Conservation (phyloP, 1,284 basidiomycete genomes). For the Boletus sp. region DNA sequence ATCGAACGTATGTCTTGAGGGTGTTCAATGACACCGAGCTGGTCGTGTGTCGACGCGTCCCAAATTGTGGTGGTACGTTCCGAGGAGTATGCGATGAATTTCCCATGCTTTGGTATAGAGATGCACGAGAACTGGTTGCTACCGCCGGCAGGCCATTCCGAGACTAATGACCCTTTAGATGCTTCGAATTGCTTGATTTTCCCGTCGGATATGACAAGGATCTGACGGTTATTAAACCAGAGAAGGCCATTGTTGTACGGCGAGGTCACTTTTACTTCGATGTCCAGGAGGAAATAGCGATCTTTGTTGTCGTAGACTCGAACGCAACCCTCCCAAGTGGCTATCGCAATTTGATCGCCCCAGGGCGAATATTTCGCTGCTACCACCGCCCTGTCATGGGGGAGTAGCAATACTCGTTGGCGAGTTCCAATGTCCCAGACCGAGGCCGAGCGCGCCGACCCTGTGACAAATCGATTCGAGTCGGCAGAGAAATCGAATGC, state of each 20-base stretch:
- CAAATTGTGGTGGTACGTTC: not conserved
- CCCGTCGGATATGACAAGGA: not conserved
- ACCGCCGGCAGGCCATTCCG: not conserved
- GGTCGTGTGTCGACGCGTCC: not conserved
- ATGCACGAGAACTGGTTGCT: not conserved
- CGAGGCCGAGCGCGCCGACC: not conserved
- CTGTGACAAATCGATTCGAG: constrained; percentile 8
- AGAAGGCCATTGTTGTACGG: not conserved
- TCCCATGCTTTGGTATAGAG: not conserved
- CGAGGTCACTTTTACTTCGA: not conserved
- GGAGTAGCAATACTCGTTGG: not conserved
- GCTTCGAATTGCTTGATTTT: not conserved
- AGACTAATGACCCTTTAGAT: not conserved
- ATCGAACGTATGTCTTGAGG: not conserved
- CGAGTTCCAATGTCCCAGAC: not conserved
- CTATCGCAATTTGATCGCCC: not conserved
- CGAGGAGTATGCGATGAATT: not conserved
- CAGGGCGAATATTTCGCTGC: not conserved
- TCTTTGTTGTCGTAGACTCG: not conserved
- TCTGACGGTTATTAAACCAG: not conserved
- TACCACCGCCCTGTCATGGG: not conserved
- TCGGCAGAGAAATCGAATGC: constrained; percentile 13
- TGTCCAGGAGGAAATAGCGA: not conserved
- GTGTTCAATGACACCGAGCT: not conserved
- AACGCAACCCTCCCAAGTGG: not conserved